Percentiles rank a stretch among this genome's conserved stretches.
Conservation (phyloP, 1,284 basidiomycete genomes). For the Microbotryum saponariae region DNA sequence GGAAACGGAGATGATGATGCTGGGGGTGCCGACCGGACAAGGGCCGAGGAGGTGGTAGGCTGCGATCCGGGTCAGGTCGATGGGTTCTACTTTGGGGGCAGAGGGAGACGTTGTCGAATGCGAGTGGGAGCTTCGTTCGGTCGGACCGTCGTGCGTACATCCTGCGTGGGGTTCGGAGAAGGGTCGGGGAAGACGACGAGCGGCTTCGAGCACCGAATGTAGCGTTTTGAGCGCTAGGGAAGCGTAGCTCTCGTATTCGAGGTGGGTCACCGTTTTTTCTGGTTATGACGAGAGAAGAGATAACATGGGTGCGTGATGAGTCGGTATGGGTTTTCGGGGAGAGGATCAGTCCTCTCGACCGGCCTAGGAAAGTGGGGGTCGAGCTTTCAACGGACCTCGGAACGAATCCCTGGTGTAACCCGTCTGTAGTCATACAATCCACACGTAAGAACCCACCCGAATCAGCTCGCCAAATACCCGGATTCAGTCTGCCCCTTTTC, state of each 20-base stretch:
- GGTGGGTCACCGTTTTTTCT: slow-evolving; percentile 63
- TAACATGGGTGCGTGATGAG: background rate
- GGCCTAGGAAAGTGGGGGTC: slow-evolving; percentile 38
- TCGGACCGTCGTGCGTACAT: slow-evolving; percentile 11
- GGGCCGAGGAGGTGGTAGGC: slow-evolving; percentile 29
- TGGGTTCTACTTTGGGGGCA: background rate
- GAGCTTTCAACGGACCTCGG: slow-evolving; percentile 43
- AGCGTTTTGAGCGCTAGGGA: slow-evolving; percentile 74
- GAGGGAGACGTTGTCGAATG: slow-evolving; percentile 18
- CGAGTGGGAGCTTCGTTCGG: slow-evolving; percentile 26
- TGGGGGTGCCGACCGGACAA: slow-evolving; percentile 27
- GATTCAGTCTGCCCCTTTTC: no score
- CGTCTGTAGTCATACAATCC: slow-evolving; percentile 52
- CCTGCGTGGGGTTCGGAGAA: background rate
- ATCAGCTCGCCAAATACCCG: background rate
- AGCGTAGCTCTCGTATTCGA: slow-evolving; percentile 73
- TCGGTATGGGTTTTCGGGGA: background rate
- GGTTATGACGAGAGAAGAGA: background rate
- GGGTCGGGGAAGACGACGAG: slow-evolving; percentile 7
- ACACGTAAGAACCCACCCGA: slow-evolving; percentile 13
- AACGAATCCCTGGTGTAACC: slow-evolving; percentile 63
- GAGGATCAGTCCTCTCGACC: no score
- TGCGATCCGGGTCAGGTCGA: slow-evolving; percentile 21
- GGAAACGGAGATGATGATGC: slow-evolving; percentile 46
- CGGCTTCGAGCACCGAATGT: slow-evolving; percentile 10